A percentile compares a stretch with the other conserved stretches of the same genome.
Evolutionary conservation across 495 filamentous ascomycete genomes (phyloP).

Genomic region (Lasiosphaeris hirsuta): DNA sequence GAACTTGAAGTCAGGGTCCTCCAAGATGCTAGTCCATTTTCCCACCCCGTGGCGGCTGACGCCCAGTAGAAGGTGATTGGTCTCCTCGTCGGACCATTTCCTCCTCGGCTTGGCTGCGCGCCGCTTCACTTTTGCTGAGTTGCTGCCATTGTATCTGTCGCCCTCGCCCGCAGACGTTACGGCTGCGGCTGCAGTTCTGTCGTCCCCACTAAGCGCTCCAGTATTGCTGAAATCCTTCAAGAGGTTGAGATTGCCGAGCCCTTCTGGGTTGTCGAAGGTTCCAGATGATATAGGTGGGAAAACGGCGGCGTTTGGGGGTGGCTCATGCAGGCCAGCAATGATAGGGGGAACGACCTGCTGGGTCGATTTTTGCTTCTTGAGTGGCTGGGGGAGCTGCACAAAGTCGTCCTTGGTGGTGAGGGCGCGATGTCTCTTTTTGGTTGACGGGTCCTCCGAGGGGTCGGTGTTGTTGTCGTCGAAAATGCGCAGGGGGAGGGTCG

Average conservation of each 20-base stretch:
- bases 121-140: conserved; percentile 33
- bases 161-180: conserved; percentile 20
- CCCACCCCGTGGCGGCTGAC: conserved; percentile 81
- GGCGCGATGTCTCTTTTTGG: conserved; percentile 46
- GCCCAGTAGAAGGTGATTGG: conserved; percentile 68
- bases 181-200: conserved; percentile 18
- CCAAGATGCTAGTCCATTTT: conserved; percentile 83
- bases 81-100: conserved; percentile 84
- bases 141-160: conserved; percentile 11
- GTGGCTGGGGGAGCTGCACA: conserved; percentile 53
- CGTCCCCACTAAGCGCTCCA: conserved; percentile 17
- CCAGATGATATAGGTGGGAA: conserved; percentile 67
- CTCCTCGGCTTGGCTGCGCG: conserved; percentile 47
- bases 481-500: conserved; percentile 45
- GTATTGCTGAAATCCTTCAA: conserved; percentile 22
- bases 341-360: conserved; percentile 57
- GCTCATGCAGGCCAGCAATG: conserved; percentile 71
- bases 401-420: conserved; percentile 50
- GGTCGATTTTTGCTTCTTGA: conserved; percentile 53
- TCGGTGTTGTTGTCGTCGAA: conserved; percentile 42
- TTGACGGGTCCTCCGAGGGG: conserved; percentile 28
- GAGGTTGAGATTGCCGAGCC: conserved; percentile 7
- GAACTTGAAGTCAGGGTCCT: conserved; percentile 70
- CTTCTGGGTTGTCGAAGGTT: conserved; percentile 41
- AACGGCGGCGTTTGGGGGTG: conserved; percentile 67